phyloP scores from a whole-genome alignment of 2,329 filamentous ascomycete genomes.

The Graphilbum ipis-grandicollis region DNA sequence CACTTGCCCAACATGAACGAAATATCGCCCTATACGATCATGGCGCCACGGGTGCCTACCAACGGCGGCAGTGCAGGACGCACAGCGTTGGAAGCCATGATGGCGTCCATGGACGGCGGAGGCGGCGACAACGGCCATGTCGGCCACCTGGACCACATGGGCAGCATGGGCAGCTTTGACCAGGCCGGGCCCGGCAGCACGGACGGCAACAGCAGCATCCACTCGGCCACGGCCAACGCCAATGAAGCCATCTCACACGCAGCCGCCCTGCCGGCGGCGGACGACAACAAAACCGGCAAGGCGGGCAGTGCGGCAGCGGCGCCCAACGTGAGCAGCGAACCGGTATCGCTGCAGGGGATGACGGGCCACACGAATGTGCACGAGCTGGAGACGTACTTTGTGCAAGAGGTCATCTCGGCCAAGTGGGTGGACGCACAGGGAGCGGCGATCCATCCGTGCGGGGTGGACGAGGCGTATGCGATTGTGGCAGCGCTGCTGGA shows the following conservation, averaged over 20 bases:
- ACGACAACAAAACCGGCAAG: too few species aligned
- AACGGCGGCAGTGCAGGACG: neutral
- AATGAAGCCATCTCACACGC: too few species aligned
- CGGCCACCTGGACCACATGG: neutral
- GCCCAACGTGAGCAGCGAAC: too few species aligned
- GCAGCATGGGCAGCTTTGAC: neutral
- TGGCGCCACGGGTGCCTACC: neutral
- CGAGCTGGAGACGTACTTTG: conserved; percentile 36
- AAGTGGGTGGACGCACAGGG: conserved; percentile 34
- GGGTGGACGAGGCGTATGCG: conserved; percentile 34
- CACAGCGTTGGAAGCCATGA: neutral
- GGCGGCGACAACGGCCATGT: neutral
- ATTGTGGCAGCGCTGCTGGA: conserved; percentile 36
- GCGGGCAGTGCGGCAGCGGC: too few species aligned
- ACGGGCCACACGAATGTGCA: conserved; percentile 39
- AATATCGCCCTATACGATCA: neutral
- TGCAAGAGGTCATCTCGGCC: conserved; percentile 29
- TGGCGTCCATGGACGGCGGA: neutral
- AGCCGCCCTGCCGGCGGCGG: too few species aligned
- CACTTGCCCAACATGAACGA: too few species aligned
- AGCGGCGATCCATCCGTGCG: conserved; percentile 22
- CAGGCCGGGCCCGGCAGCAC: neutral
- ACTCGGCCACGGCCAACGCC: conserved; percentile 8
- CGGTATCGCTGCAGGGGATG: too few species aligned
- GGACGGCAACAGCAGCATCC: too few species aligned